phyloP scores from a whole-genome alignment of 257 asterid species.

The Solanum ossicruentum region DNA sequence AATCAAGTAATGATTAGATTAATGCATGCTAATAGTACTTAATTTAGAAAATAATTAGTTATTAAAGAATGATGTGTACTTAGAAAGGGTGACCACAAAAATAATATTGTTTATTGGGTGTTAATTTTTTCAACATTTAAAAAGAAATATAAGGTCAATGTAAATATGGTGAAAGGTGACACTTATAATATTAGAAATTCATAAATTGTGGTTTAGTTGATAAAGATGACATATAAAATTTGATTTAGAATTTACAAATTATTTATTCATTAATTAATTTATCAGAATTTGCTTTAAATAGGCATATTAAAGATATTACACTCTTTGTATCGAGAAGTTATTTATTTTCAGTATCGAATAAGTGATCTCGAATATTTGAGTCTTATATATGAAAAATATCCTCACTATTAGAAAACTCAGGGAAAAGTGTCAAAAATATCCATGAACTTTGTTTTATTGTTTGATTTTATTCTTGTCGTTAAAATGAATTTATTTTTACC shows the following conservation, averaged over 20 bases:
- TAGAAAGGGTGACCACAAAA: neutral
- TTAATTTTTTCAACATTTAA: neutral
- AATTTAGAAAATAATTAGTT: neutral
- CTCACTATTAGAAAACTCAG: too few species aligned
- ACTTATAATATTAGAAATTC: neutral
- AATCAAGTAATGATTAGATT: neutral
- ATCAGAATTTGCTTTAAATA: neutral
- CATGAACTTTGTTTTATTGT: too few species aligned
- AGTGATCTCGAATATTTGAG: neutral
- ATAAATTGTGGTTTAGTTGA: neutral
- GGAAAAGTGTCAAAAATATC: too few species aligned
- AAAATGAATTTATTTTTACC: too few species aligned
- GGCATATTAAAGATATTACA: too few species aligned
- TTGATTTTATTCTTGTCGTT: too few species aligned
- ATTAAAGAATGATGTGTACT: neutral
- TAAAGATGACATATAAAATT: neutral
- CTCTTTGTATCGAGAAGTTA: neutral
- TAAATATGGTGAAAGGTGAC: neutral
- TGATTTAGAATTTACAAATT: neutral
- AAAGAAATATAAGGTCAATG: neutral
- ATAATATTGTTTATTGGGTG: neutral
- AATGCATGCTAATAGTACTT: neutral
- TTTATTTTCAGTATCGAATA: neutral
- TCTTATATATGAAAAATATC: neutral
- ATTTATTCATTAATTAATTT: neutral